Conservation (phyloP, 2,329 filamentous ascomycete genomes). For the Fusarium bactridioides region DNA sequence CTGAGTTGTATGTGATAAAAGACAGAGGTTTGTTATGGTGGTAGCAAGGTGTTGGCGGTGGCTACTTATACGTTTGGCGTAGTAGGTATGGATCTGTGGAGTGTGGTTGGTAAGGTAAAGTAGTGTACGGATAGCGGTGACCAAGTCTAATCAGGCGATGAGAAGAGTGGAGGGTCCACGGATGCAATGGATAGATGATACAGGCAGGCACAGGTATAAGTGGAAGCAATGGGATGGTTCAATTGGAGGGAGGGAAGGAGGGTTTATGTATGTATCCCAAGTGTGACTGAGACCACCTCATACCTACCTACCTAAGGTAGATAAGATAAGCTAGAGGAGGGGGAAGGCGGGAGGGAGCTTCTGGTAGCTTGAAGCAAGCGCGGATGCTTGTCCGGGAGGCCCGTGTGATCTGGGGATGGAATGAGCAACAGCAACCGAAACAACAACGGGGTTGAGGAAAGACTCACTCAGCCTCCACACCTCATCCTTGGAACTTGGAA, state of each 20-base stretch:
- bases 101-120: background rate
- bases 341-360: constrained; percentile 22
- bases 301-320: background rate
- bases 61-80: constrained; percentile 29
- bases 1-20: background rate
- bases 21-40: background rate
- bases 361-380: constrained; percentile 13
- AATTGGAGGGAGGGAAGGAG: constrained; percentile 13
- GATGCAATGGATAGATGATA: background rate
- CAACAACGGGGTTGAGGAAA: constrained; percentile 14
- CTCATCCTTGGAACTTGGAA: background rate
- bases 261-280: constrained; percentile 29
- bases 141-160: constrained; percentile 26
- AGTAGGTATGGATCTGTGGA: constrained; percentile 1
- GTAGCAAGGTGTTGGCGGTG: background rate
- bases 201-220: constrained; percentile 4
- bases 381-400: constrained; percentile 16
- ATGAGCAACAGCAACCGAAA: constrained; percentile 5
- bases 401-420: constrained; percentile 29
- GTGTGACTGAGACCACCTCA: constrained; percentile 4
- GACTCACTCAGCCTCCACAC: constrained; percentile 10
- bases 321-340: constrained; percentile 21
- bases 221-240: constrained; percentile 12
- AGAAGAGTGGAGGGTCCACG: background rate
- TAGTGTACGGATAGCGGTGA: constrained; percentile 20